phyloP scores from a whole-genome alignment of 2,329 filamentous ascomycete genomes.

The Cladosporium sphaerospermum region DNA sequence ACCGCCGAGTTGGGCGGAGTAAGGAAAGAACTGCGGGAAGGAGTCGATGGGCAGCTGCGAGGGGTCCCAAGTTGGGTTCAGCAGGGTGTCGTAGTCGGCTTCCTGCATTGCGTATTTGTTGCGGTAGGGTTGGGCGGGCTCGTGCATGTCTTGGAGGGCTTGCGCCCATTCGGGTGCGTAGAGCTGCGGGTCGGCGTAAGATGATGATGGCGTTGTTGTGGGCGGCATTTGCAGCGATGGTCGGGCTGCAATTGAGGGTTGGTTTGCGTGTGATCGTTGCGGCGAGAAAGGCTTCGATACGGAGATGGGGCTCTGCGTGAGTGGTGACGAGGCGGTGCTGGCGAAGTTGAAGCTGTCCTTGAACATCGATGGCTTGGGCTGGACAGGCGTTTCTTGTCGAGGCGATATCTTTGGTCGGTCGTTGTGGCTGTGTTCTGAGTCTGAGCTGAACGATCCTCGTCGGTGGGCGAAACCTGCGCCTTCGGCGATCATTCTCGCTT shows the following conservation, averaged over 20 bases:
- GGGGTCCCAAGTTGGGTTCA: background rate
- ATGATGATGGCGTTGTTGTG: constrained; percentile 2
- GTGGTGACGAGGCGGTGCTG: constrained; percentile 24
- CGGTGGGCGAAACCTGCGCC: constrained; percentile 48
- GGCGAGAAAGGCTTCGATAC: constrained; percentile 10
- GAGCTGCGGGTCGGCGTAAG: constrained; percentile 24
- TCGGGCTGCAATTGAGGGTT: constrained; percentile 10
- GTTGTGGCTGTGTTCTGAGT: constrained; percentile 49
- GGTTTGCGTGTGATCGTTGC: background rate
- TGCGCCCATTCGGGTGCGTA: constrained; percentile 27
- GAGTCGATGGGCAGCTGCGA: background rate
- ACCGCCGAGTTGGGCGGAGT: constrained; percentile 8
- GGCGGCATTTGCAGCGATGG: constrained; percentile 21
- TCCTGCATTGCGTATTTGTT: constrained; percentile 17
- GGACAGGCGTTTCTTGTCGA: constrained; percentile 26
- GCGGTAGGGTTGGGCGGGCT: constrained; percentile 18
- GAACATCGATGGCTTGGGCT: constrained; percentile 27
- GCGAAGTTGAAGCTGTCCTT: constrained; percentile 23
- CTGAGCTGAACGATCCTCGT: constrained; percentile 51
- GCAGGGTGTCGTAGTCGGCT: constrained; percentile 6
- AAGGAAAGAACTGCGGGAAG: constrained; percentile 14
- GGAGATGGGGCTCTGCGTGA: constrained; percentile 21
- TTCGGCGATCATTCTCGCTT: constrained; percentile 48
- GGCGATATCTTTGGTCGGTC: constrained; percentile 24
- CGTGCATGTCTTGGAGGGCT: constrained; percentile 14